Base-by-base conservation (phyloP, 352 stramenopile genomes). In the Globisporangium orthogonon region DNA sequence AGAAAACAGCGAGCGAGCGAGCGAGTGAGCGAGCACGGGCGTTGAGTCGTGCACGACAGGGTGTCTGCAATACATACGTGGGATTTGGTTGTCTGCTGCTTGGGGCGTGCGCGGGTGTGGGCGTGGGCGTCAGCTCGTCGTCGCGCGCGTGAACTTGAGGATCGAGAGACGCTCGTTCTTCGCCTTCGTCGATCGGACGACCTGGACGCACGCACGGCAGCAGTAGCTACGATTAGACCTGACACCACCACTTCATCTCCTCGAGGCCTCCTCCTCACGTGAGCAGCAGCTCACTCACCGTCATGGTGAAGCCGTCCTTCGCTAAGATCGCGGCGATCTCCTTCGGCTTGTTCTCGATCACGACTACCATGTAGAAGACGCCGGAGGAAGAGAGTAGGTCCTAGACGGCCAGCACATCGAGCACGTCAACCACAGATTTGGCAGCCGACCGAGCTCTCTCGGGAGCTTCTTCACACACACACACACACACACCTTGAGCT, bases 301-400 rank as follows among this genome's bases (percentile, higher is more conserved):
- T 82, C 73, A 83, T 92, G 37, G 71, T 28, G 45, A 95, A 89
- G 15, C 85, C 83, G 41, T 91, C 67, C 9, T 61, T 64, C 0
- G 67, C 66, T 14, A 97, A 69, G 55, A 91, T 75, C n/a, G 66
- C 56, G 9, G 69, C 79, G 40, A 99, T 97, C 63, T 98, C 79
- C 47, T 94, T 85, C 3, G 96, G 97, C 61, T 96, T 89, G 76
- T 99, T 99, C 63, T 99, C 96, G 46, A 95, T 82, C 1, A 99
- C 95, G 5, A 95, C 89, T n/a, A 99, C 90, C 76, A 99, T 88
- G 71, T 99, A 99, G 53, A 97, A 97, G 5, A 98, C 82, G 11
- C 97, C 96, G 18, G 37, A 61, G 3, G 78, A 67, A 1, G 86
- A 95, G 10, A 97, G 50, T 47, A 97, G 35, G 29, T 73, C 43